A percentile compares a stretch with the other conserved stretches of the same genome.
These are phyloP conservation scores for Starmerella ratchasimensis DNA, from an alignment of 805 yeast genomes.

Conservation along the genomic window DNA sequence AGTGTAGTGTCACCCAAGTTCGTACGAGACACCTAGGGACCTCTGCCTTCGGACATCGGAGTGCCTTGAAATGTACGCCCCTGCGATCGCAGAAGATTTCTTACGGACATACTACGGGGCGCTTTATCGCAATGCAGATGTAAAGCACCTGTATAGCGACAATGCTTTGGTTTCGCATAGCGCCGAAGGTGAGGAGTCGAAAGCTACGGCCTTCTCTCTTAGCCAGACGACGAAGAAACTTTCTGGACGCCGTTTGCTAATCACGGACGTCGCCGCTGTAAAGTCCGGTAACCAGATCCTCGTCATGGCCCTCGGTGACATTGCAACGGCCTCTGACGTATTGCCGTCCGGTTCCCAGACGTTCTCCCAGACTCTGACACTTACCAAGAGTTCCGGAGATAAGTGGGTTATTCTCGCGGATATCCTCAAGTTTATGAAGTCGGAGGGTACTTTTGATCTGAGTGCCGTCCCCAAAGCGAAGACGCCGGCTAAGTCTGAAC, in stretches of 20 bases:
- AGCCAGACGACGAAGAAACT: constrained; percentile 25
- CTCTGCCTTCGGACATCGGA: neutral
- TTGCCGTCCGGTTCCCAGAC: constrained; percentile 17
- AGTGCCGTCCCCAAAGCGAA: neutral
- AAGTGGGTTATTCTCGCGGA: constrained; percentile 29
- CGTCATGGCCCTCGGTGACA: constrained; percentile 31
- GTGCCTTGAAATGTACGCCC: constrained; percentile 2
- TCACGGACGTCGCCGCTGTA: constrained; percentile 29
- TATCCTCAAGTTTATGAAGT: constrained; percentile 28
- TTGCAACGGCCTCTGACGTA: constrained; percentile 24
- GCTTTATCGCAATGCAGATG: constrained; percentile 23
- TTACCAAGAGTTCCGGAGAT: constrained; percentile 20
- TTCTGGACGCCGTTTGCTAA: constrained; percentile 22
- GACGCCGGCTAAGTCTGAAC: neutral
- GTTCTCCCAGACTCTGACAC: constrained; percentile 31
- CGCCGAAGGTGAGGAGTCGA: constrained; percentile 26
- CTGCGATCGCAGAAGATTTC: constrained; percentile 29
- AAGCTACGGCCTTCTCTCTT: constrained; percentile 19
- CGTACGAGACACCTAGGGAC: neutral
- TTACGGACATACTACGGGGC: constrained; percentile 29
- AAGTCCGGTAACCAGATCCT: constrained; percentile 26
- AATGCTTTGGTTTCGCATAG: constrained; percentile 28
- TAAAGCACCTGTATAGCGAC: constrained; percentile 27
- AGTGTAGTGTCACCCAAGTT: no score
- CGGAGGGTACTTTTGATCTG: constrained; percentile 9